Evolutionary conservation across 768 basidiomycete genomes (phyloP).

Genomic region (Tephrocybe sp.): DNA sequence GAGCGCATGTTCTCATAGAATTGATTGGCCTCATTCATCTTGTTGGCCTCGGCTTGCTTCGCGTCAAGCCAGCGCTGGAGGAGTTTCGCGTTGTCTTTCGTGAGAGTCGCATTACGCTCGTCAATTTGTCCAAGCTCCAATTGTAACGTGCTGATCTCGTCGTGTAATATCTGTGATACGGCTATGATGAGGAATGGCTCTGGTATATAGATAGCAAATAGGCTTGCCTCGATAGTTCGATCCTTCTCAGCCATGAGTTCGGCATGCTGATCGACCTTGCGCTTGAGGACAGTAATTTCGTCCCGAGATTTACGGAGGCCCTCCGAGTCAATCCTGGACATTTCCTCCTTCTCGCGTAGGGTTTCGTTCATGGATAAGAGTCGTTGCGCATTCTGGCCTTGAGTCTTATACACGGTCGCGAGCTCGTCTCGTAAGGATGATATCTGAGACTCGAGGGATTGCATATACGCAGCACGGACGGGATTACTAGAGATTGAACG

Average conservation of each 20-base stretch:
- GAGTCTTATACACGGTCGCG: slow-evolving; percentile 93
- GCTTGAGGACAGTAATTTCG: slow-evolving; percentile 65
- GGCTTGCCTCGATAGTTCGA: slow-evolving; percentile 85
- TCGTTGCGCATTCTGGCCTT: slow-evolving; percentile 93
- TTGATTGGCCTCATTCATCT: slow-evolving; percentile 92
- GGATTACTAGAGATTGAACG: slow-evolving; percentile 58
- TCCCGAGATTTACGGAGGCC: slow-evolving; percentile 75
- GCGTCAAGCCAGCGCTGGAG: slow-evolving; percentile 96
- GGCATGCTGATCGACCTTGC: slow-evolving; percentile 80
- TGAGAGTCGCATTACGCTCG: slow-evolving; percentile 82
- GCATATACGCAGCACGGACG: slow-evolving; percentile 83
- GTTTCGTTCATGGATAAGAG: slow-evolving; percentile 94
- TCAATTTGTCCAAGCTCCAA: slow-evolving; percentile 90
- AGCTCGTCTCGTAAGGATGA: slow-evolving; percentile 90
- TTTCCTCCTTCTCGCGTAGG: slow-evolving; percentile 89
- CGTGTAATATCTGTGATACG: slow-evolving; percentile 74
- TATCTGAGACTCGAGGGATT: slow-evolving; percentile 92
- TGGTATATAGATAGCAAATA: slow-evolving; percentile 25
- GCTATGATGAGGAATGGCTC: background rate
- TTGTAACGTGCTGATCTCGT: slow-evolving; percentile 90
- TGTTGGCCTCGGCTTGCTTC: slow-evolving; percentile 89
- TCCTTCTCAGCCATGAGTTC: slow-evolving; percentile 90
- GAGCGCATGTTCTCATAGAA: slow-evolving; percentile 89
- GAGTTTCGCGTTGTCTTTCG: slow-evolving; percentile 91
- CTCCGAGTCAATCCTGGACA: slow-evolving; percentile 79